Percentiles rank a stretch among this genome's conserved stretches.
phyloP scores from a whole-genome alignment of 176 grass and related monocot genomes.

The Eremochloa ophiuroides region DNA sequence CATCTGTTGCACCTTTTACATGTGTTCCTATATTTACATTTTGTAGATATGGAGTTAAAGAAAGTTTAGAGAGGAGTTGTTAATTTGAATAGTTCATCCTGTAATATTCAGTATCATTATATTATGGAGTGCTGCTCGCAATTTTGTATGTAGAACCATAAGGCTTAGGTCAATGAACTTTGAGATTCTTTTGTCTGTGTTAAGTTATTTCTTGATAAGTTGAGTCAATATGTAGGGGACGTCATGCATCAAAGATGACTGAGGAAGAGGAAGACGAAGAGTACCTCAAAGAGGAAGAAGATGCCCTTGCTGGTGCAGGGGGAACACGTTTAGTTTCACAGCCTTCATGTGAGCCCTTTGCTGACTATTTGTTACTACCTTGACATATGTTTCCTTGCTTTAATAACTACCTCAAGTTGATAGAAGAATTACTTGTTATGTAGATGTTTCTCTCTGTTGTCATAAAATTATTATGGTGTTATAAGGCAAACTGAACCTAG shows the following conservation, averaged over 20 bases:
- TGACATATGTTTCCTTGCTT: not conserved
- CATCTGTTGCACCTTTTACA: not conserved
- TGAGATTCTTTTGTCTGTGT: not conserved
- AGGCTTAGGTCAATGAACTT: not conserved
- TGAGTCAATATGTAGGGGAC: slow-evolving; percentile 57
- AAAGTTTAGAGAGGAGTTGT: not conserved
- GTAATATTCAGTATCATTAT: not conserved
- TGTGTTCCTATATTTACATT: slow-evolving; percentile 2
- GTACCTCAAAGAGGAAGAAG: slow-evolving; percentile 93
- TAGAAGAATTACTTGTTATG: not conserved
- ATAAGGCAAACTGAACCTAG: not conserved
- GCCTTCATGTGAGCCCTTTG: slow-evolving; percentile 71
- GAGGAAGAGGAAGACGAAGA: slow-evolving; percentile 97
- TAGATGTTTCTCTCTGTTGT: not conserved
- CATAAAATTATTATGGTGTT: not conserved
- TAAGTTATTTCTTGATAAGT: slow-evolving; percentile 18
- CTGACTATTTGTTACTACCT: not conserved
- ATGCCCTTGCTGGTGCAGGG: slow-evolving; percentile 62
- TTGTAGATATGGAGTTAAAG: not conserved
- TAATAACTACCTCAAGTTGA: not conserved
- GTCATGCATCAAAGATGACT: slow-evolving; percentile 83
- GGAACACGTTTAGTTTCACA: slow-evolving; percentile 73
- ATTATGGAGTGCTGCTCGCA: not conserved
- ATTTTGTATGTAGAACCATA: not conserved
- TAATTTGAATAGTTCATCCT: not conserved